A percentile compares a stretch with the other conserved stretches of the same genome.
phyloP scores from a whole-genome alignment of 768 basidiomycete genomes.

The Lentinula guzmanii region DNA sequence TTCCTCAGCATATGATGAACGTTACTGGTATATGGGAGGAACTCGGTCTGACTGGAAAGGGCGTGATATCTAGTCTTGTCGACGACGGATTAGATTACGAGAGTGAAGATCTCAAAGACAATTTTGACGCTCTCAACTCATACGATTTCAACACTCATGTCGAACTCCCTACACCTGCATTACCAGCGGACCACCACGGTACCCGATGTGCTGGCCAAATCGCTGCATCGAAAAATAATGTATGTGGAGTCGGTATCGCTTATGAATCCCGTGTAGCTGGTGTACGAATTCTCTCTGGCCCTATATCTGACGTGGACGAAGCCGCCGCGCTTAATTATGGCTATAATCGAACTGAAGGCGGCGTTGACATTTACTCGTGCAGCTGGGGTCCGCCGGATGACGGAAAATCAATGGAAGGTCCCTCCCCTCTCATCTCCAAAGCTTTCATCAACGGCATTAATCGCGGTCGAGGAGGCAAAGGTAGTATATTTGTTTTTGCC shows the following conservation, averaged over 20 bases:
- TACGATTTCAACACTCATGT: constrained; percentile 97
- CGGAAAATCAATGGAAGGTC: constrained; percentile 91
- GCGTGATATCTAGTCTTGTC: constrained; percentile 81
- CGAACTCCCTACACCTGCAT: constrained; percentile 77
- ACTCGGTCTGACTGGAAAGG: constrained; percentile 81
- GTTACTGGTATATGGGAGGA: constrained; percentile 84
- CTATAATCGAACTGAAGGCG: constrained; percentile 46
- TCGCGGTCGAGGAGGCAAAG: constrained; percentile 84
- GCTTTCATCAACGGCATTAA: constrained; percentile 92
- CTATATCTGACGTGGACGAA: constrained; percentile 94
- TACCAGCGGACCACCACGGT: constrained; percentile 92
- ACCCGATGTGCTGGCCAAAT: constrained; percentile 98
- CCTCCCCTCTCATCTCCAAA: constrained; percentile 85
- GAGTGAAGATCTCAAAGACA: constrained; percentile 78
- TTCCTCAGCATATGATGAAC: constrained; percentile 83
- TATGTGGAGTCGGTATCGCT: constrained; percentile 92
- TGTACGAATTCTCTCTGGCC: constrained; percentile 90
- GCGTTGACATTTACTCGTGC: constrained; percentile 91
- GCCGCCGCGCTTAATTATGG: constrained; percentile 93
- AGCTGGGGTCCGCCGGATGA: constrained; percentile 99
- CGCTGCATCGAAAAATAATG: constrained; percentile 86
- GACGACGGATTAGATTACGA: constrained; percentile 95
- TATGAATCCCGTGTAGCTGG: constrained; percentile 90
- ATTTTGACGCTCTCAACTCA: constrained; percentile 86
- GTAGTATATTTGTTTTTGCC: constrained; percentile 94